Percentiles rank a stretch among this genome's conserved stretches.
phyloP scores from a whole-genome alignment of 164 flowering plant genomes.

The Berberis thunbergii region DNA sequence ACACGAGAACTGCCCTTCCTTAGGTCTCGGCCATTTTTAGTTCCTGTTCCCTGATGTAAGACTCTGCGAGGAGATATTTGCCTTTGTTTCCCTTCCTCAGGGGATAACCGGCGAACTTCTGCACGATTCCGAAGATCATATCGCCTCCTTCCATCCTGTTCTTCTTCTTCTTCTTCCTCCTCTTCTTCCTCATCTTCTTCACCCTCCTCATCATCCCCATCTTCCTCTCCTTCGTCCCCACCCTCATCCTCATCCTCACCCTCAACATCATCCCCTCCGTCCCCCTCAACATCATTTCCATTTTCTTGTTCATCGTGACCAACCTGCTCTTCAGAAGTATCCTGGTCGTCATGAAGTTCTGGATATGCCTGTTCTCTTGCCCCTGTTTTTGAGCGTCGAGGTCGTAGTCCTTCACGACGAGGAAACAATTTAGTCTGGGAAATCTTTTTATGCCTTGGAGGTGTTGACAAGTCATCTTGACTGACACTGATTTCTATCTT shows the following conservation, averaged over 20 bases:
- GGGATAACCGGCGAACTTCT: slow-evolving; percentile 75
- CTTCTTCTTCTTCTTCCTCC: slow-evolving; percentile 83
- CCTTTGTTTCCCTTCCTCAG: slow-evolving; percentile 66
- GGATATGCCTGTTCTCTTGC: slow-evolving; percentile 30
- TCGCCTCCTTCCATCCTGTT: slow-evolving; percentile 80
- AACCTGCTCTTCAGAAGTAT: slow-evolving; percentile 58
- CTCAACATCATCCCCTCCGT: slow-evolving; percentile 29
- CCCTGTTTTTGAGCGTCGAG: slow-evolving; percentile 49
- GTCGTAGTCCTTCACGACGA: slow-evolving; percentile 89
- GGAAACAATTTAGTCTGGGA: slow-evolving; percentile 38
- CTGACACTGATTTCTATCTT: slow-evolving; percentile 34
- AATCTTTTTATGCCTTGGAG: slow-evolving; percentile 43
- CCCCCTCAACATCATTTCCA: slow-evolving; percentile 57
- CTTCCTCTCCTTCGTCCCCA: slow-evolving; percentile 48
- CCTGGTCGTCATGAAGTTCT: slow-evolving; percentile 69
- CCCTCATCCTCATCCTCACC: slow-evolving; percentile 20
- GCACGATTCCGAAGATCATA: slow-evolving; percentile 96
- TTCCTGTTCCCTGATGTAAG: slow-evolving; percentile 88
- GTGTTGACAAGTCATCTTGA: slow-evolving; percentile 45
- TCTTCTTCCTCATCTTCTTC: slow-evolving; percentile 59
- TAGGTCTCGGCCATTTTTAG: slow-evolving; percentile 66
- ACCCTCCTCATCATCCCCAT: slow-evolving; percentile 17
- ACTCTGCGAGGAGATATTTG: slow-evolving; percentile 86
- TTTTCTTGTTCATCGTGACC: slow-evolving; percentile 31
- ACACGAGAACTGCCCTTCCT: slow-evolving; percentile 87